Conservation (phyloP, 805 yeast genomes). For the Zygosaccharomyces siamensis region DNA sequence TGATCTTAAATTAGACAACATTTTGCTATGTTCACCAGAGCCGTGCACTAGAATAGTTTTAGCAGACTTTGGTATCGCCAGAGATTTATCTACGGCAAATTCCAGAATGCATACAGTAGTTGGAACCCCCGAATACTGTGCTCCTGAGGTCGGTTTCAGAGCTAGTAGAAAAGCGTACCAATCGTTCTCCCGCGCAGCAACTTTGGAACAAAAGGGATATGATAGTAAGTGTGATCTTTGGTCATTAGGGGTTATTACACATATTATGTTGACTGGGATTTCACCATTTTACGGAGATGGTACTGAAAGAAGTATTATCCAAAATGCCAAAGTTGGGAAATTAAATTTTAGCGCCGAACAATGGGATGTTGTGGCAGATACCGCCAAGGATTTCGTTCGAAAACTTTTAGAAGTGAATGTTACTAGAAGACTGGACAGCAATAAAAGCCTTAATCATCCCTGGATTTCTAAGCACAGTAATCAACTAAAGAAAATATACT, state of each 20-base stretch:
- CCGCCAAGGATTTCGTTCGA: constrained; percentile 45
- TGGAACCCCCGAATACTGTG: constrained; percentile 67
- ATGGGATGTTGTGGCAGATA: constrained; percentile 41
- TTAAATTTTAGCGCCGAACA: constrained; percentile 37
- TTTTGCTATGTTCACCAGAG: constrained; percentile 49
- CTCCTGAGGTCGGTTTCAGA: constrained; percentile 61
- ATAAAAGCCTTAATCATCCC: constrained; percentile 39
- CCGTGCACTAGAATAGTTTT: constrained; percentile 50
- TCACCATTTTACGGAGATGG: constrained; percentile 58
- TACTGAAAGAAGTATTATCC: constrained; percentile 38
- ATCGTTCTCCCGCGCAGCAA: constrained; percentile 27
- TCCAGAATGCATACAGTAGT: constrained; percentile 47
- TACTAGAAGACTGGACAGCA: constrained; percentile 35
- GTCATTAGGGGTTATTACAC: constrained; percentile 61
- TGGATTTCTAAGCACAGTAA: constrained; percentile 45
- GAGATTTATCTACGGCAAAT: constrained; percentile 27
- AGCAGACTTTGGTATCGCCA: constrained; percentile 67
- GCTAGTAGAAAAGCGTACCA: constrained; percentile 29
- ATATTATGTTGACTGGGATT: constrained; percentile 56
- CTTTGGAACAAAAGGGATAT: constrained; percentile 40
- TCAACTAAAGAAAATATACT: constrained; percentile 38
- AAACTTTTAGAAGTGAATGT: constrained; percentile 40
- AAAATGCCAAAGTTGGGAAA: constrained; percentile 40
- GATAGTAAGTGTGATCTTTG: constrained; percentile 59
- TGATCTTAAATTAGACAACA: constrained; percentile 78